Evolutionary conservation across 495 filamentous ascomycete genomes (phyloP).

Genomic region (Penicillium ochrochloron): DNA sequence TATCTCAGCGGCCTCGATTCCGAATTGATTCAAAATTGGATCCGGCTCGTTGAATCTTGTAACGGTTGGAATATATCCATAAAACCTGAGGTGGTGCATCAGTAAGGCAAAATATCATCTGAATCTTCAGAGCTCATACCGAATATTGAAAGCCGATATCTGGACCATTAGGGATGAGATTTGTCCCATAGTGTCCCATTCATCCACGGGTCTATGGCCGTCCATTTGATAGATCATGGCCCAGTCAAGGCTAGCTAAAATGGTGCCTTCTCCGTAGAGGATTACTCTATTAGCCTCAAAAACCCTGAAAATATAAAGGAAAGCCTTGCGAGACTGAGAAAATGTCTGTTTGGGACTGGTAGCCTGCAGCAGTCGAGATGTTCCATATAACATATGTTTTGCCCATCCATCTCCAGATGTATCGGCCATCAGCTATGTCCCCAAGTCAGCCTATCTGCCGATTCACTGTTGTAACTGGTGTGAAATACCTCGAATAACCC

Average conservation of each 20-base stretch:
- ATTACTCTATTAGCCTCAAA: conserved; percentile 3
- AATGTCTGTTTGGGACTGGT: background rate
- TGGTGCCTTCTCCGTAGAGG: background rate
- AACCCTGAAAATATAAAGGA: background rate
- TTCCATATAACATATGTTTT: conserved; percentile 7
- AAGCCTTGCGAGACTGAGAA: background rate
- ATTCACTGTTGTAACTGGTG: background rate
- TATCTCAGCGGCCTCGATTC: background rate
- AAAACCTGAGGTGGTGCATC: background rate
- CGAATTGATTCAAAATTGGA: background rate
- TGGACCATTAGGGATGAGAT: background rate
- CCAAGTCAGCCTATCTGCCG: background rate
- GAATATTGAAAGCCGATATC: background rate
- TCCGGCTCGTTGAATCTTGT: background rate
- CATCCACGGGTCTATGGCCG: background rate
- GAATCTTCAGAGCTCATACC: background rate
- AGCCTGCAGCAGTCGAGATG: background rate
- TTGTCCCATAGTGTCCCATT: background rate
- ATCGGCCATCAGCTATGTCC: background rate
- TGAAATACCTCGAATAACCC: conserved; percentile 1
- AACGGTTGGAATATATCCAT: background rate
- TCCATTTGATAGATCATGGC: background rate
- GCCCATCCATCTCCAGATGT: conserved; percentile 1
- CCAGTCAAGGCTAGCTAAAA: conserved; percentile 1
- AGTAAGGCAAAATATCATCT: background rate